phyloP scores from a whole-genome alignment of 2,329 filamentous ascomycete genomes.

The Drechslerella stenobrocha region DNA sequence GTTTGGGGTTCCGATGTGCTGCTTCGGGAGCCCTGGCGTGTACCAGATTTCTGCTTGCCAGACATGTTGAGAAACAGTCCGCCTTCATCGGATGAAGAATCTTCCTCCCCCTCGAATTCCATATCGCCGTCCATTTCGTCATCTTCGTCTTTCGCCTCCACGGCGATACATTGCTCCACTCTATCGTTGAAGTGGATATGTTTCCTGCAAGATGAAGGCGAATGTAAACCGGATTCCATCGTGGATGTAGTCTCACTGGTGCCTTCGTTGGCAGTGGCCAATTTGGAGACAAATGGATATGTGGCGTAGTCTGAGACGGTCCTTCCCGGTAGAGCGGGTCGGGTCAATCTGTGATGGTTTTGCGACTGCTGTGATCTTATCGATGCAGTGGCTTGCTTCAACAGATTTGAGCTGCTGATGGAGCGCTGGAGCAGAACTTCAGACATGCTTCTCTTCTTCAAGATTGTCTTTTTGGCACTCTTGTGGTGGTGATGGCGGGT shows the following conservation, averaged over 20 bases:
- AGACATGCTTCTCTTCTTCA: conserved; percentile 96
- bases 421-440: conserved; percentile 92
- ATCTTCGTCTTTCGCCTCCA: conserved; percentile 81
- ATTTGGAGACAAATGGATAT: conserved; percentile 66
- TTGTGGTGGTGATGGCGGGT: conserved; percentile 63
- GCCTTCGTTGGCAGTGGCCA: conserved; percentile 64
- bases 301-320: conserved; percentile 71
- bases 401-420: conserved; percentile 79
- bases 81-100: conserved; percentile 64
- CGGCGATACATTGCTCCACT: conserved; percentile 91
- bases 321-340: conserved; percentile 64
- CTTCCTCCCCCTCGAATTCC: conserved; percentile 61
- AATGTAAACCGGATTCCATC: conserved; percentile 71
- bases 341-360: conserved; percentile 58
- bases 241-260: conserved; percentile 68
- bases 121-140: conserved; percentile 64
- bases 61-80: conserved; percentile 77
- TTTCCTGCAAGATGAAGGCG: conserved; percentile 65
- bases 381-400: conserved; percentile 85
- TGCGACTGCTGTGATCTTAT: conserved; percentile 77
- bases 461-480: conserved; percentile 79
- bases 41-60: conserved; percentile 60
- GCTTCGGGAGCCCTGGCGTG: conserved; percentile 63
- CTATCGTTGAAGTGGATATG: conserved; percentile 97
- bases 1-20: conserved; percentile 70